These are phyloP conservation scores for Arthrobotrys pseudoclavata DNA, from an alignment of 2,329 filamentous ascomycete species.

Conservation along the genomic window DNA sequence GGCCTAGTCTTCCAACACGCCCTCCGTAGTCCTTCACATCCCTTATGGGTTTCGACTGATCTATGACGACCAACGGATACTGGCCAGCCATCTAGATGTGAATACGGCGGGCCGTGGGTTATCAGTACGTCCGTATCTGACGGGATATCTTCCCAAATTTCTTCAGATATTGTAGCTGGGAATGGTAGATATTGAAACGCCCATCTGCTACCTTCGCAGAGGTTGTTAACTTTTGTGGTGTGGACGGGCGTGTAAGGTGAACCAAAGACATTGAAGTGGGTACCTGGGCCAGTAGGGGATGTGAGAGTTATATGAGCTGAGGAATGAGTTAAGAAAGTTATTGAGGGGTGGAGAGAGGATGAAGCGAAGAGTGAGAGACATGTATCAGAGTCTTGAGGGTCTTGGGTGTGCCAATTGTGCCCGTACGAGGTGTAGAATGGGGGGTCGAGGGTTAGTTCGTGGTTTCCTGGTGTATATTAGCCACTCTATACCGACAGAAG, in stretches of 20 bases:
- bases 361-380: slow-evolving; percentile 71
- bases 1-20: slow-evolving; percentile 75
- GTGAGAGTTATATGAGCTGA: slow-evolving; percentile 69
- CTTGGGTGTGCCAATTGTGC: slow-evolving; percentile 71
- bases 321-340: slow-evolving; percentile 77
- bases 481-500: not conserved
- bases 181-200: slow-evolving; percentile 67
- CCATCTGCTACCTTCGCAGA: slow-evolving; percentile 33
- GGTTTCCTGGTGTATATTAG: slow-evolving; percentile 73
- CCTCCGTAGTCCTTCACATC: slow-evolving; percentile 74
- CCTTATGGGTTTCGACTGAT: slow-evolving; percentile 66
- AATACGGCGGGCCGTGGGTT: slow-evolving; percentile 77
- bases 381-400: slow-evolving; percentile 70
- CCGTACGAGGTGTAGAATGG: slow-evolving; percentile 72
- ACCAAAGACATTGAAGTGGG: slow-evolving; percentile 77
- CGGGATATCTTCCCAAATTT: slow-evolving; percentile 68
- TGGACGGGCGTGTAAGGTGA: slow-evolving; percentile 75
- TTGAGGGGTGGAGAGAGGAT: slow-evolving; percentile 66
- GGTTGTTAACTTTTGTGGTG: slow-evolving; percentile 24
- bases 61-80: slow-evolving; percentile 59
- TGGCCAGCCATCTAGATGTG: slow-evolving; percentile 70
- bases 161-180: slow-evolving; percentile 21
- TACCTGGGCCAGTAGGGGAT: slow-evolving; percentile 68
- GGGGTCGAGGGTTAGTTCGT: slow-evolving; percentile 79
- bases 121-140: slow-evolving; percentile 75